Base-by-base conservation (phyloP, 805 yeast species). In the Kregervanrija fluxuum region DNA sequence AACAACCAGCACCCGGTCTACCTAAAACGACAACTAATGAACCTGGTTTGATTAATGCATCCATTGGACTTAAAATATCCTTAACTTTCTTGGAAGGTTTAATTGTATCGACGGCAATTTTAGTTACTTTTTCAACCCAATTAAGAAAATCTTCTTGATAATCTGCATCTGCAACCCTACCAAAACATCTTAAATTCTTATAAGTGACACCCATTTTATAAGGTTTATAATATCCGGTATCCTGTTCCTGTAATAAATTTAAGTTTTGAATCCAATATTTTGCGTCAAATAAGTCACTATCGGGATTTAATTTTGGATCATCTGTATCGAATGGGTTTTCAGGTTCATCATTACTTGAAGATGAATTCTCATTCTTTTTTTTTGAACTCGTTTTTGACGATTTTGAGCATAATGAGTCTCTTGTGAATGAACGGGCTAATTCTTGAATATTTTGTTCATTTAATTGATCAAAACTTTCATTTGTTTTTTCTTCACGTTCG, bases 1-100 rank as follows among this genome's bases (percentile, higher is more conserved):
- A 72, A 57, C 87, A 82, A 44, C 88, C 87, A 10, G 87, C 78
- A 53, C 91, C 90, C 2, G 91, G 90, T 60, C 89, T 73, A 42
- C 91, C 91, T 38, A 83, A 65, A 5, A 83, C 86, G 42, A 82
- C 81, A 11, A 82, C 72, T 43, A 82, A 62, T 47, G 79, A 80
- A 38, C 87, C 87, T 1, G 85, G 80, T 38, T 61, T 62, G 41
- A 80, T 62, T 2, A 72, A 46, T 11, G 80, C 85, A 53, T 79
- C 83, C 83, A 79, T 79, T 22, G 81, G 70, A 54, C 78, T 77
- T 57, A 76, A 66, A 50, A 75, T 80, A 53, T 74, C 76, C 50
- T 72, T 75, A 40, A 45, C 53, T 30, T 51, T 45, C 13, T 16
- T 41, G 15, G 41, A 45, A 39, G 41, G 44, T 11, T 12, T 38